Evolutionary conservation across 2,329 filamentous ascomycete species (phyloP).

Genomic region (Knoxdaviesia proteae): DNA sequence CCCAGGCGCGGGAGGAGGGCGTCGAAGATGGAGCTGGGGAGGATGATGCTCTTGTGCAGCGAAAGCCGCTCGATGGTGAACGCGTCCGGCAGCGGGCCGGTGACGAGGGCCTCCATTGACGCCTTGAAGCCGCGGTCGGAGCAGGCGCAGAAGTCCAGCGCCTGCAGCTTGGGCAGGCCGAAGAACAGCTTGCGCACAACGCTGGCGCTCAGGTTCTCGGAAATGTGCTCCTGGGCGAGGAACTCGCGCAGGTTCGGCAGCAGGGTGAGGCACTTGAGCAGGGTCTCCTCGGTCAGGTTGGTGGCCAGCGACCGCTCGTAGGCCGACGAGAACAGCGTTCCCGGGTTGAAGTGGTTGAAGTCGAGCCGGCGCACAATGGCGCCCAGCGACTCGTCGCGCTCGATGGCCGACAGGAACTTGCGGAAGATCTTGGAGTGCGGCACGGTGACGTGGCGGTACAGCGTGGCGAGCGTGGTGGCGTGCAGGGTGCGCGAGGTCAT

Average conservation of each 20-base stretch:
- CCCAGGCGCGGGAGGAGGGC: constrained; percentile 48
- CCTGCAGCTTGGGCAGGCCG: constrained; percentile 40
- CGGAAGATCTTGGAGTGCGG: constrained; percentile 68
- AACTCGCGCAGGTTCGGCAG: constrained; percentile 60
- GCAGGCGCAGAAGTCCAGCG: constrained; percentile 60
- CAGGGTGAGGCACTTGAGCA: constrained; percentile 49
- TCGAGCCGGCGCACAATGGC: constrained; percentile 60
- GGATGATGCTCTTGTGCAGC: constrained; percentile 57
- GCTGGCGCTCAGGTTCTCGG: constrained; percentile 48
- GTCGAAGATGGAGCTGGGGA: constrained; percentile 47
- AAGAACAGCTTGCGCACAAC: constrained; percentile 53
- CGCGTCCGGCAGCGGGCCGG: constrained; percentile 21
- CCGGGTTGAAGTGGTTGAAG: constrained; percentile 71
- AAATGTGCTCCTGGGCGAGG: constrained; percentile 60
- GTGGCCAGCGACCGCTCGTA: constrained; percentile 54
- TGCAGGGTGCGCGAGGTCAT: constrained; percentile 58
- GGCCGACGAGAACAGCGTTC: constrained; percentile 53
- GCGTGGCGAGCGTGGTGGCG: constrained; percentile 48
- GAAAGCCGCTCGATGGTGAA: constrained; percentile 47
- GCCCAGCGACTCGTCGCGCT: constrained; percentile 44
- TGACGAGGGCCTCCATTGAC: constrained; percentile 36
- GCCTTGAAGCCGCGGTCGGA: constrained; percentile 46
- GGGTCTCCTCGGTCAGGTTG: constrained; percentile 54
- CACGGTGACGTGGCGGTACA: constrained; percentile 64
- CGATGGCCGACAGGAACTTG: constrained; percentile 55